Base-by-base conservation (phyloP, 768 basidiomycete genomes). In the Boletus sp. region DNA sequence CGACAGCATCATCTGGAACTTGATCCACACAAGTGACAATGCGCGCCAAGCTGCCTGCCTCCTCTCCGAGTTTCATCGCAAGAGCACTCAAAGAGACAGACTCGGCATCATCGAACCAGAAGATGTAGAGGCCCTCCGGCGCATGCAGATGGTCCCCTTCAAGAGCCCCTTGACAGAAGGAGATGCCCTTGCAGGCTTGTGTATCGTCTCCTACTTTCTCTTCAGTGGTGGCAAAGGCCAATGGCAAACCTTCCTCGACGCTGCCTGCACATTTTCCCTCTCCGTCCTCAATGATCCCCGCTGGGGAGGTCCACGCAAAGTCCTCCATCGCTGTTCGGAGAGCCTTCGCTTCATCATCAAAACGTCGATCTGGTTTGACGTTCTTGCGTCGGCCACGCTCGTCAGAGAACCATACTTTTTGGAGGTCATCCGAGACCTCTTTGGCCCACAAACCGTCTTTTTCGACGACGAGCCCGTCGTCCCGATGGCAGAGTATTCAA, bases 341-440 rank as follows among this genome's bases (percentile, higher is more conserved):
- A 82, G 74, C 72, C 78, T 74, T 68, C 80, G 72, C 35, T 91
- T 91, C 70, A 84, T 92, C 65, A 78, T 91, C 72, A 90, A 90
- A 70, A 87, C 90, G 27, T 83, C 87, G 15, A 83, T 92, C 51
- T 93, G 90, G 90, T 90, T 92, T 68, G 90, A 93, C 66, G 88
- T 92, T 34, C 77, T 92, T 48, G 89, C 88, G 7, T 83, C 85
- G 1, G 79, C 86, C 47, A 88, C 89, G n/a, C 83, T 80, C n/a
- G 74, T 78, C 57, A 61, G 77, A 58, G 60, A 71, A 4, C 89
- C 90, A 10, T 74, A 74, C 45, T 84, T 90, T 68, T 70, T 86
- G 37, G 32, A 62, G 4, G 74, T 78, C 39, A 85, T 89, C 63
- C 76, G 79, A 23, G 67, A 69, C 25, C 73, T 93, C 40, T 92